These are phyloP conservation scores for Phytopythium litorale DNA, from an alignment of 352 stramenopile genomes.

Conservation along the genomic window DNA sequence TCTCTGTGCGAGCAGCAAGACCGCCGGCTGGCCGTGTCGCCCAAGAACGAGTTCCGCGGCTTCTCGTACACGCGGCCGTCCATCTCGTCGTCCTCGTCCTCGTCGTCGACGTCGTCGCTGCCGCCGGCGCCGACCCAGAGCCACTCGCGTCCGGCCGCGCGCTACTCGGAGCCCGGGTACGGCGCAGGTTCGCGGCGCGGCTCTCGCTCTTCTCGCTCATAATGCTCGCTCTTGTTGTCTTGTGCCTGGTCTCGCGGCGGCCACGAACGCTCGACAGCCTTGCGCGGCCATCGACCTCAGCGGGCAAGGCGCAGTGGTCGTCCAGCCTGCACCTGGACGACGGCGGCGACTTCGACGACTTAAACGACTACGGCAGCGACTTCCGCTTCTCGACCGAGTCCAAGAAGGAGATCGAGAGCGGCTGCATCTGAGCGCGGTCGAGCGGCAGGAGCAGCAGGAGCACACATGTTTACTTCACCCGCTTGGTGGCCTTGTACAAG, in stretches of 20 bases:
- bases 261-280: not conserved
- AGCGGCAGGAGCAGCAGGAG: not conserved
- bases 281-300: not conserved
- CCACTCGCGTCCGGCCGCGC: not conserved
- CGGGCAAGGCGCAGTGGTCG: not conserved
- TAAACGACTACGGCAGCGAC: slow-evolving; percentile 7
- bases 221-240: not conserved
- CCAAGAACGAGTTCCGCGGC: slow-evolving; percentile 84
- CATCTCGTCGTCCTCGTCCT: slow-evolving; percentile 2
- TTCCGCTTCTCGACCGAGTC: slow-evolving; percentile 7
- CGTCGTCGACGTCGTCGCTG: slow-evolving; percentile 4
- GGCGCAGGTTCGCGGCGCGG: not conserved
- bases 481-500: not conserved
- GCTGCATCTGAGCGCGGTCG: slow-evolving; percentile 5
- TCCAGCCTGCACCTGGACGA: not conserved
- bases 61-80: slow-evolving; percentile 72
- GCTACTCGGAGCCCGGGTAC: slow-evolving; percentile 7
- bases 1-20: slow-evolving; percentile 45
- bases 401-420: slow-evolving; percentile 9
- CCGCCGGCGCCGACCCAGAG: not conserved
- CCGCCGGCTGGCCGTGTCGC: slow-evolving; percentile 61
- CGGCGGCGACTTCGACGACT: slow-evolving; percentile 3
- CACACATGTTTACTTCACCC: not conserved
- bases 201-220: slow-evolving; percentile 1
- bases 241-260: not conserved